These are phyloP conservation scores for Pueraria montana DNA, from an alignment of 306 rosid genomes.

Conservation along the genomic window DNA sequence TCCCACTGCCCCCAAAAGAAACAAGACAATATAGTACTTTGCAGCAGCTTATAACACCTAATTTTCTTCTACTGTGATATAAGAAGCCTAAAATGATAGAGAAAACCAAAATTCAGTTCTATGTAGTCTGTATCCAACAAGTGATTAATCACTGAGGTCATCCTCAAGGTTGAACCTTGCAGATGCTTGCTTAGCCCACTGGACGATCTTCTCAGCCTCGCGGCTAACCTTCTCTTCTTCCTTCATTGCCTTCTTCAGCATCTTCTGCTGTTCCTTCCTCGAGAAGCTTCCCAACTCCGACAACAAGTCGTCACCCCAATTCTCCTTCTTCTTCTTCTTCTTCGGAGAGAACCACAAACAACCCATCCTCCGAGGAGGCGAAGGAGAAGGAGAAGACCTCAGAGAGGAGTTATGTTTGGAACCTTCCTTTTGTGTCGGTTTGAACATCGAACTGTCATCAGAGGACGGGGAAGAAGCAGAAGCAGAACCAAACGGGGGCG, in stretches of 20 bases:
- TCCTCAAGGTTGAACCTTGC: constrained; percentile 70
- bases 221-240: constrained; percentile 77
- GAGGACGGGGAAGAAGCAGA: constrained; percentile 54
- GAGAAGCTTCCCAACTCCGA: constrained; percentile 73
- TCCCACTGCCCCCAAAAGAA: neutral
- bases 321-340: constrained; percentile 64
- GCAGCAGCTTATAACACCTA: neutral
- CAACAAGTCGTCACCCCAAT: constrained; percentile 65
- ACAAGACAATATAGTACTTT: neutral
- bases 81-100: neutral
- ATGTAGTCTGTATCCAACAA: constrained; percentile 23
- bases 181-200: constrained; percentile 78
- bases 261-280: constrained; percentile 63
- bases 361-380: constrained; percentile 71
- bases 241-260: constrained; percentile 75
- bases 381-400: constrained; percentile 55
- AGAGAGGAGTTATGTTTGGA: neutral
- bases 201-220: constrained; percentile 83
- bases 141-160: constrained; percentile 64
- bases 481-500: constrained; percentile 43
- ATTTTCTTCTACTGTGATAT: neutral
- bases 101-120: constrained; percentile 24
- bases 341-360: constrained; percentile 89
- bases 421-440: constrained; percentile 16
- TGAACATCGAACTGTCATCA: constrained; percentile 57